Base-by-base conservation (phyloP, 2,329 filamentous ascomycete genomes). In the Ophiobolus disseminans region DNA sequence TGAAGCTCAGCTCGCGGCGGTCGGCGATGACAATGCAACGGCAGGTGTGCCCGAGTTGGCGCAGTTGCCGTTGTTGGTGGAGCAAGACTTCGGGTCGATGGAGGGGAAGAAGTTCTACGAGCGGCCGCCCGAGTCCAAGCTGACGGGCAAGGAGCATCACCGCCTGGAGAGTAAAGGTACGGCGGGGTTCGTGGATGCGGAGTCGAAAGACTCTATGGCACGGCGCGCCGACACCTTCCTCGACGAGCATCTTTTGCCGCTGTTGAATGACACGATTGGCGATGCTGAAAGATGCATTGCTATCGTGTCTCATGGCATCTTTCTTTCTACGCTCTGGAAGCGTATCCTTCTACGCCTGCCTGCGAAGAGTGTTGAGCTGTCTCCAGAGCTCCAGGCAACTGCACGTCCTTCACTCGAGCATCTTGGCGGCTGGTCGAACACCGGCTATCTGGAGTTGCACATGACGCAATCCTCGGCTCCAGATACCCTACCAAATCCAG, bases 291-390 rank as follows among this genome's bases (percentile, higher is more conserved):
- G 70, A 5, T 74, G 78, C 2, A 75, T 91, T 10, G 86, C 85
- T 1, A 75, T 96, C 11, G 88, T 96, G 3, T 88, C 91, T 2
- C 92, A 97, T 64, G 91, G 92, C 13, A 86, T 96, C 52, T 85
- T 96, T 31, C 80, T 96, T 2, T 84, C 84, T 2, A 80, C 84
- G 23, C 72, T 96, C 0, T 86, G 88, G 80, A 80, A 81, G 45
- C 78, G 80, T 10, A 69, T 96, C 11, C 74, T 87, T 6, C 73
- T 76, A 10, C 78, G 82, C 3, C 81, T 90, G 49, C 72, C 76
- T 2, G 63, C 72, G 10, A 72, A 71, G 37, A 79, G 73, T 53
- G 72, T 85, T 5, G 62, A 65, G 1, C 58, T 84, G 20, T 72
- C 70, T 4, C 64, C 76, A 10, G 75, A 77, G 23, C 66, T 81